Evolutionary conservation across 305 asterid species (phyloP).

Genomic region (Andrographis paniculata): DNA sequence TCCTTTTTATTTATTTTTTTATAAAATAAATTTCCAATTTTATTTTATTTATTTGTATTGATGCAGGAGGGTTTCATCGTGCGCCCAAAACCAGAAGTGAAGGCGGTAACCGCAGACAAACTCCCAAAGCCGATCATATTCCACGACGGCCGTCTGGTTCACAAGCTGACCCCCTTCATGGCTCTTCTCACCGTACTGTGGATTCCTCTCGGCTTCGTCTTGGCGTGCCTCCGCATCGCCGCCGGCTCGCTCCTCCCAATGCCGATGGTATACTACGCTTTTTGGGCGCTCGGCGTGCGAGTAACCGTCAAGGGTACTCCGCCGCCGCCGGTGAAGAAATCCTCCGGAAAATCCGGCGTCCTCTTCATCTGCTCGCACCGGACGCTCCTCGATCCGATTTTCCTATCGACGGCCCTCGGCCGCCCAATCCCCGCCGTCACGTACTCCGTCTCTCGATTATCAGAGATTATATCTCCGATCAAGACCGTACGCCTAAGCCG

Average conservation of each 20-base stretch:
- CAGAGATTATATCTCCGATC: conserved; percentile 51
- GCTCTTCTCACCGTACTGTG: conserved; percentile 39
- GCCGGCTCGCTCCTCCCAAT: conserved; percentile 49
- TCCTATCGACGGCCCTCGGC: conserved; percentile 46
- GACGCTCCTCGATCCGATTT: conserved; percentile 51
- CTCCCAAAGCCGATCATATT: conserved; percentile 53
- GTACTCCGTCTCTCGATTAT: conserved; percentile 39
- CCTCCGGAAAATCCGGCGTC: conserved; percentile 27
- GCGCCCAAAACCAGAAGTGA: conserved; percentile 11
- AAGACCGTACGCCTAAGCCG: conserved; percentile 46
- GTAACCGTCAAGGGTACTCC: conserved; percentile 34
- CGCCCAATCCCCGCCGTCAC: conserved; percentile 55
- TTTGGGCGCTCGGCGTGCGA: conserved; percentile 34
- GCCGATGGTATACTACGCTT: conserved; percentile 34
- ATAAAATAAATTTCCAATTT: background rate
- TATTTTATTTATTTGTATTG: background rate
- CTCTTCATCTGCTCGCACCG: conserved; percentile 59
- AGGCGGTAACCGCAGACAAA: conserved; percentile 33
- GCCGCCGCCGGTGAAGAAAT: conserved; percentile 27
- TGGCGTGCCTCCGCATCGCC: conserved; percentile 39
- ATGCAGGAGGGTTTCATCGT: conserved; percentile 48
- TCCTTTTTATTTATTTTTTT: background rate
- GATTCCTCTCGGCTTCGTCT: conserved; percentile 51
- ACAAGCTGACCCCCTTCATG: conserved; percentile 36
- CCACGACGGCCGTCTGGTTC: conserved; percentile 67